Evolutionary conservation across 2,329 filamentous ascomycete species (phyloP), one percentile per base, ranked within the genome.

Genomic region (Gremmenia infestans): DNA sequence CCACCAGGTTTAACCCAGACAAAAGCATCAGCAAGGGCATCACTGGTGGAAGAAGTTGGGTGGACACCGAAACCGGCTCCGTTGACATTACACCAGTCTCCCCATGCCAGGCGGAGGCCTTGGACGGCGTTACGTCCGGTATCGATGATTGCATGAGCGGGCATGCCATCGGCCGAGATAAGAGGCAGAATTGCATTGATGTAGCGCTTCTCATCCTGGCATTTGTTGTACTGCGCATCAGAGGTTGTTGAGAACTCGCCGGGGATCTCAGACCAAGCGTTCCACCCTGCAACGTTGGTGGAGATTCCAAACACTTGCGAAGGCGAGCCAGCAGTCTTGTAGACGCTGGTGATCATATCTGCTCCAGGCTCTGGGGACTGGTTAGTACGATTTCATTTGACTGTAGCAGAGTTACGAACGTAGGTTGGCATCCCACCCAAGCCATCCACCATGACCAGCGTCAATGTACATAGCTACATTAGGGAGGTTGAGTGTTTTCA

Each of bases 281-380:
- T 83, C 72, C 80, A 83, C 73, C 81, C 81, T 60, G 80, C 73
- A n/a, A 82, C 78, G 68, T 83, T 83, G 65, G 80, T 82, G 28
- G 74, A 78, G 48, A 83, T 72, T 53, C 80, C 80, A 53, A 81
- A 78, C 52, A 83, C 72, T 35, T 77, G 66, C 17, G 71, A 69
- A 15, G 79, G 80, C 35, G 72, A 74, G 42, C 79, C 75, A 14
- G 80, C 76, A 25, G 76, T 71, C 59, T 73, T 77, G 72, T 78
- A 82, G 43, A 81, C 69, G 37, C 72, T 57, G 4, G 75, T 74
- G 58, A 74, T 79, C 45, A 80, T 67, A 47, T 72, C 59, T 2
- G 79, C 80, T 5, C 78, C 77, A 14, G 76, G 75, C 12, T 63
- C 59, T 53, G 37, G 6, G 40, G 15, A 45, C 14, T 12, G 46